Evolutionary conservation across 306 rosid species (phyloP).

Genomic region (Fragaria vesca): DNA sequence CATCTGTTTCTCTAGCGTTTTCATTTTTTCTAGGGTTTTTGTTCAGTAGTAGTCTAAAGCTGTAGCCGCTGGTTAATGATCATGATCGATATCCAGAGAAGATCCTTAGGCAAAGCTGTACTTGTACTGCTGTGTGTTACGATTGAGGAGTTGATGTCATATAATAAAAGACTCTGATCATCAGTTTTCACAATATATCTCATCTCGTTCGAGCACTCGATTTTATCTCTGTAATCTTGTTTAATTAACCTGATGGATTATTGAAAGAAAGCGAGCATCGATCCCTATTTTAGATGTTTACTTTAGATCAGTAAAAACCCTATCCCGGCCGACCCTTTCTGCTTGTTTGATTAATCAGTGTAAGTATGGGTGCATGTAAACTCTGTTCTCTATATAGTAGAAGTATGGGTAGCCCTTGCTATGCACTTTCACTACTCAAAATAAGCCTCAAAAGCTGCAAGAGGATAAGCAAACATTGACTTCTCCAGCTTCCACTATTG

Average conservation of each 20-base stretch:
- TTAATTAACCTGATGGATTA: background rate
- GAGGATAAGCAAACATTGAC: slow-evolving; percentile 11
- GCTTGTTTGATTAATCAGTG: background rate
- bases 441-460: slow-evolving; percentile 29
- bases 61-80: slow-evolving; percentile 2
- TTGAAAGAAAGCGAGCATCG: background rate
- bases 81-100: background rate
- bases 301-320: background rate
- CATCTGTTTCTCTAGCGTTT: slow-evolving; percentile 6
- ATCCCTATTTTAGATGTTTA: no score
- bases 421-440: slow-evolving; percentile 2
- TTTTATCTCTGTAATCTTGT: background rate
- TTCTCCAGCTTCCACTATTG: slow-evolving; percentile 18
- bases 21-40: slow-evolving; percentile 8
- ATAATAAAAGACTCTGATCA: background rate
- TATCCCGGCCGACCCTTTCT: background rate
- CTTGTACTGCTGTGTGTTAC: background rate
- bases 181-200: background rate
- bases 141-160: background rate
- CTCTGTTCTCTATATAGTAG: background rate
- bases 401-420: slow-evolving; percentile 22
- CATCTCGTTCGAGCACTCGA: background rate
- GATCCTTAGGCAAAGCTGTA: background rate
- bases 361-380: slow-evolving; percentile 12
- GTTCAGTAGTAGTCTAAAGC: background rate